Conservation (phyloP, 2,329 filamentous ascomycete genomes). For the Pestalotiopsis sp. region DNA sequence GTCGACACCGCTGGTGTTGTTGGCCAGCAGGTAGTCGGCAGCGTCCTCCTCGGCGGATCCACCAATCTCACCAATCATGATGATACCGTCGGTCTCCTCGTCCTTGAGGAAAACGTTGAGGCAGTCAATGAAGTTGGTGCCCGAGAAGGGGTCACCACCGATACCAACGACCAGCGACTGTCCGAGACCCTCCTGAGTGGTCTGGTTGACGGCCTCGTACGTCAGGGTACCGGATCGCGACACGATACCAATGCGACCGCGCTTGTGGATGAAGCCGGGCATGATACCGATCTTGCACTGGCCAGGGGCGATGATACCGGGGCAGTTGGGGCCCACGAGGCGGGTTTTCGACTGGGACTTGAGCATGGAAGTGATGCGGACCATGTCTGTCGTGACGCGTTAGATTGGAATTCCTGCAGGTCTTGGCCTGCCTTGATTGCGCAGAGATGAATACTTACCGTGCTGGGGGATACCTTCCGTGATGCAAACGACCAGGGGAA, state of each 20-base stretch:
- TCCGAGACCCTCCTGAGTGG: slow-evolving; percentile 92
- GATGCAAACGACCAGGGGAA: slow-evolving; percentile 94
- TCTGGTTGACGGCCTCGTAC: slow-evolving; percentile 99
- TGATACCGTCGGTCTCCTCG: slow-evolving; percentile 96
- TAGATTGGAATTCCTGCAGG: slow-evolving; percentile 10
- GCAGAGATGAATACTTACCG: slow-evolving; percentile 54
- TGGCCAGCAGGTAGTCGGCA: slow-evolving; percentile 88
- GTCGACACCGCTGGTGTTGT: slow-evolving; percentile 75
- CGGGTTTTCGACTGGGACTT: slow-evolving; percentile 98
- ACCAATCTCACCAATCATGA: slow-evolving; percentile 99
- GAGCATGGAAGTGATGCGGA: slow-evolving; percentile 96
- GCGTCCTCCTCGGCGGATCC: slow-evolving; percentile 97
- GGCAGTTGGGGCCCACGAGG: slow-evolving; percentile 96
- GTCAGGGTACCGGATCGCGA: slow-evolving; percentile 97
- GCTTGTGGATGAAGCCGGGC: slow-evolving; percentile 99
- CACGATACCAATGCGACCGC: slow-evolving; percentile 97
- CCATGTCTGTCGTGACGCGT: slow-evolving; percentile 72
- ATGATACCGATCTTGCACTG: slow-evolving; percentile 99
- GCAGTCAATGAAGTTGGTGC: slow-evolving; percentile 99
- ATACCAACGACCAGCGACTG: slow-evolving; percentile 99
- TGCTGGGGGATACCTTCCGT: slow-evolving; percentile 98
- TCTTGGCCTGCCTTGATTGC: slow-evolving; percentile 8
- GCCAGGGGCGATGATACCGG: slow-evolving; percentile 90
- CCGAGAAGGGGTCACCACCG: slow-evolving; percentile 96
- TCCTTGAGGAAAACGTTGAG: slow-evolving; percentile 96